Conservation (phyloP, 805 yeast genomes). For the Henningerozyma blattae region DNA sequence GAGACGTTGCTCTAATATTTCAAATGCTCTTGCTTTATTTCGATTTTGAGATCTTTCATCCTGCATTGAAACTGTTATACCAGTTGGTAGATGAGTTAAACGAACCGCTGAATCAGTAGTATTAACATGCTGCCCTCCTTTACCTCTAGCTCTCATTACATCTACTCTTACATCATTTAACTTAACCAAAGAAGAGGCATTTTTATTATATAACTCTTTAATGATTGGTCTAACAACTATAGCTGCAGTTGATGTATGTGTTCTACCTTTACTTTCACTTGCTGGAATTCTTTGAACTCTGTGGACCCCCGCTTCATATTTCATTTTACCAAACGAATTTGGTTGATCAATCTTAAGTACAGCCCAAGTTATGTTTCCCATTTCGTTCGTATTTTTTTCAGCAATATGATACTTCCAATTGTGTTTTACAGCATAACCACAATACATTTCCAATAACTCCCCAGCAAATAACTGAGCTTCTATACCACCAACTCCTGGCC, state of each 20-base stretch:
- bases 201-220: slow-evolving; percentile 40
- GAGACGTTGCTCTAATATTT: slow-evolving; percentile 66
- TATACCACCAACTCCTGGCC: slow-evolving; percentile 95
- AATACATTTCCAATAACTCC: slow-evolving; percentile 74
- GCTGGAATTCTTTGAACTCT: slow-evolving; percentile 90
- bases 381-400: slow-evolving; percentile 41
- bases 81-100: slow-evolving; percentile 83
- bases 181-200: slow-evolving; percentile 28
- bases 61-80: slow-evolving; percentile 79
- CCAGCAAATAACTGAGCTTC: slow-evolving; percentile 84
- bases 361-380: slow-evolving; percentile 60
- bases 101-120: slow-evolving; percentile 96
- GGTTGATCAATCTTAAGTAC: slow-evolving; percentile 60
- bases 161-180: slow-evolving; percentile 87
- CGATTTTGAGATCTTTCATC: slow-evolving; percentile 92
- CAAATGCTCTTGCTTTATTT: slow-evolving; percentile 86
- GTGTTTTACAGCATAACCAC: slow-evolving; percentile 49
- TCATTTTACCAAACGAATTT: slow-evolving; percentile 61
- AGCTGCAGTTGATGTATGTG: slow-evolving; percentile 94
- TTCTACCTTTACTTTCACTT: slow-evolving; percentile 87
- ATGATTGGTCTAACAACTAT: slow-evolving; percentile 85
- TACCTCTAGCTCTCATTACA: slow-evolving; percentile 95
- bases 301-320: slow-evolving; percentile 92
- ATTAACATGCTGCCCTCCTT: slow-evolving; percentile 97
- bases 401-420: slow-evolving; percentile 58